Base-by-base conservation (phyloP, 148 eudicot species). In the Fagopyrum homotropicum region DNA sequence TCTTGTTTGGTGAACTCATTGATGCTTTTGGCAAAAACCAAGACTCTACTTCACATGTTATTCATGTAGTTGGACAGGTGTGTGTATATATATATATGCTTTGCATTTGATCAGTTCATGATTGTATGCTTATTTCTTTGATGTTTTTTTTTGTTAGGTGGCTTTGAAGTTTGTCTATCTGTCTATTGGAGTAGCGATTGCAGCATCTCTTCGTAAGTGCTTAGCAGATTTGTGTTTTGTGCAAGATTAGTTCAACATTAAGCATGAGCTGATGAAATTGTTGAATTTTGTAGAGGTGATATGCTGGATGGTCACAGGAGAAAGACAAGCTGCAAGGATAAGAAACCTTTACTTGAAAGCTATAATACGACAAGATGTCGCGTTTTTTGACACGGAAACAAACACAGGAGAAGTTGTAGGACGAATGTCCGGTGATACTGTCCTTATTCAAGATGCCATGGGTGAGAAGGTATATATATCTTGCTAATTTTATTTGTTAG, bases 341-440 rank as follows among this genome's bases (percentile, higher is more conserved):
- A 83, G 93, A 56, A 87, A 80, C 47, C 83, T 91, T 43, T 91
- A 91, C 81, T 61, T 91, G 68, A 87, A 81, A 79, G 82, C 90
- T 29, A 91, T 91, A 17, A 81, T 91, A 40, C 79, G 91, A 72
- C 96, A 91, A 84, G 96, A 91, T 74, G 73, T 91, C 30, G 77
- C 86, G 8, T 91, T 91, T 80, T 91, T 89, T 66, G 96, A 91
- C 77, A 87, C 77, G 76, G 96, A 91, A 83, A 86, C 90, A 9
- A 91, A 85, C 73, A 87, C 96, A 0, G 96, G 96, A 78, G 96
- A 91, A 83, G 89, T 91, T 47, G 78, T 91, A 7, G 91, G 93
- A n/a, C 86, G 96, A 77, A 91, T 89, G 93, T 91, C 96, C 0
- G 93, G 96, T 54, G 93, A 91, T 74, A 89, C 96, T 22, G 89